phyloP scores from a whole-genome alignment of 768 basidiomycete genomes.

The Suillus weaverae region DNA sequence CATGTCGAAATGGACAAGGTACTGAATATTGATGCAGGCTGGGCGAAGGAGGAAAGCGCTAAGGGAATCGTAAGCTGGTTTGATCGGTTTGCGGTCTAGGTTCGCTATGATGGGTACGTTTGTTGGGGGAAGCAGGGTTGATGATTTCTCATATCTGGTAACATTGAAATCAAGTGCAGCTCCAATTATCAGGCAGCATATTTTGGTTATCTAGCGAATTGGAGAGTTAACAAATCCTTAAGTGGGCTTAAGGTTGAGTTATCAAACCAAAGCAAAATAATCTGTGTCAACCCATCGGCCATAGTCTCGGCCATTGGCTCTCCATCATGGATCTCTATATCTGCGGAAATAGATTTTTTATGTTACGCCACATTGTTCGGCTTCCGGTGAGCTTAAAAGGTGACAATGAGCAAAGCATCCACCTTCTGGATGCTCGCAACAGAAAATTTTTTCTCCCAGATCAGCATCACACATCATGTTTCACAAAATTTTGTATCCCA shows the following conservation, averaged over 20 bases:
- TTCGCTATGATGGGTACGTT: neutral
- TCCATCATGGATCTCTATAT: neutral
- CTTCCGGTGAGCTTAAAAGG: neutral
- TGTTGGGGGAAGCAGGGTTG: neutral
- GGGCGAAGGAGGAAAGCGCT: conserved; percentile 60
- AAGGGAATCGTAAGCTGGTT: conserved; percentile 50
- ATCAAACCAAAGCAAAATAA: too few species aligned
- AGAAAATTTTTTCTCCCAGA: neutral
- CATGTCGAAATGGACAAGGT: neutral
- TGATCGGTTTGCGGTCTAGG: conserved; percentile 34
- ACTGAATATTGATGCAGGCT: conserved; percentile 37
- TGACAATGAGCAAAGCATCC: neutral
- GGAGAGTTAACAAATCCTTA: neutral
- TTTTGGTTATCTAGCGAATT: neutral
- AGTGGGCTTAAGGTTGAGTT: too few species aligned
- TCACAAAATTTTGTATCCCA: neutral
- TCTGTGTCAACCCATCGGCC: too few species aligned
- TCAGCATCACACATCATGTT: neutral
- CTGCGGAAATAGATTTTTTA: neutral
- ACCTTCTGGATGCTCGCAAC: neutral
- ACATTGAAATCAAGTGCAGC: neutral
- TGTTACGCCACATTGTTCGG: neutral
- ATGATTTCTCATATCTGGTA: neutral
- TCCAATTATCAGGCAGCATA: neutral
- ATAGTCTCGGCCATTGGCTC: neutral